A percentile compares a stretch with the other conserved stretches of the same genome.
phyloP scores from a whole-genome alignment of 345 rosid species.

The Litchi chinensis region DNA sequence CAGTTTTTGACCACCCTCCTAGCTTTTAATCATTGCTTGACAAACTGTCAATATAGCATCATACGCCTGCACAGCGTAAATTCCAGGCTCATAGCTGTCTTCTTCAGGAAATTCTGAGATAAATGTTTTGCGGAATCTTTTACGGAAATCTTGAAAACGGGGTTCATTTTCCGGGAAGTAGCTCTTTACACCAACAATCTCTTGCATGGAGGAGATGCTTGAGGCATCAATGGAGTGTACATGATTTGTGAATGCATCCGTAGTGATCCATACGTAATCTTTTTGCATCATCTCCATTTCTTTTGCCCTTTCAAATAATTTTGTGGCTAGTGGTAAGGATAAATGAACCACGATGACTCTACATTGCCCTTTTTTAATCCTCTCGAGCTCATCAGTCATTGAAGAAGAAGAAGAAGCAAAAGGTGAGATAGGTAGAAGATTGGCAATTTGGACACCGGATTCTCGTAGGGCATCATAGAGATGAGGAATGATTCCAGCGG shows the following conservation, averaged over 20 bases:
- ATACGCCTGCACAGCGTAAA: conserved; percentile 31
- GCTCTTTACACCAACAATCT: conserved; percentile 27
- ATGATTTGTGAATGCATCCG: conserved; percentile 23
- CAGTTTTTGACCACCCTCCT: neutral
- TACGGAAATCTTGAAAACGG: neutral
- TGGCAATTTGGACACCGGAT: neutral
- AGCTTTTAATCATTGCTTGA: conserved; percentile 14
- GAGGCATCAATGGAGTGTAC: conserved; percentile 20
- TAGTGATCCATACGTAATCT: conserved; percentile 39
- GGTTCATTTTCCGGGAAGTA: neutral
- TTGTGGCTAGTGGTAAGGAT: conserved; percentile 5
- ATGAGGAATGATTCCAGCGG: neutral
- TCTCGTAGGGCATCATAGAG: conserved; percentile 7
- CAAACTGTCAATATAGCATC: conserved; percentile 24
- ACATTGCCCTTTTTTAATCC: conserved; percentile 18
- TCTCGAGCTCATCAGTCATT: conserved; percentile 10
- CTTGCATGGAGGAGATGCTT: conserved; percentile 26
- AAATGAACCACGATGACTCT: conserved; percentile 35
- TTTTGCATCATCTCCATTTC: conserved; percentile 31
- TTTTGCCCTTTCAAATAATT: conserved; percentile 25
- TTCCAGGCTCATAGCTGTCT: conserved; percentile 22
- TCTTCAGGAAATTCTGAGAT: conserved; percentile 20
- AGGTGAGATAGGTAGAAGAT: neutral
- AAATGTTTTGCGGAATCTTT: conserved; percentile 23
- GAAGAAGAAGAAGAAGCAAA: neutral